A percentile compares a stretch with the other conserved stretches of the same genome.
These are phyloP conservation scores for Gymnopus androsaceus DNA, from an alignment of 1,284 basidiomycete genomes.

Conservation along the genomic window DNA sequence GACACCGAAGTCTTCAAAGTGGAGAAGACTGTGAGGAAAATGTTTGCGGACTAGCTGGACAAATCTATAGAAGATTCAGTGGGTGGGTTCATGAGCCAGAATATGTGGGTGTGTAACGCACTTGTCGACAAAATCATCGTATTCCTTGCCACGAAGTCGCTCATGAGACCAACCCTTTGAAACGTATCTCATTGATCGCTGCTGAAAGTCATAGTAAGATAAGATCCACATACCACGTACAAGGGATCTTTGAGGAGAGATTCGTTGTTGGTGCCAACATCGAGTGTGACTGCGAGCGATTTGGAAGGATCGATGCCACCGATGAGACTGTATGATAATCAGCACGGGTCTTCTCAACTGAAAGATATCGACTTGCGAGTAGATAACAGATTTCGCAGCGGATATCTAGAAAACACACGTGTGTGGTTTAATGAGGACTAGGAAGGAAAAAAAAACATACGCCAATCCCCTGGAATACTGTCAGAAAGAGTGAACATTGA, in stretches of 20 bases:
- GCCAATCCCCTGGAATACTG: constrained; percentile 44
- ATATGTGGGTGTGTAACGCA: constrained; percentile 24
- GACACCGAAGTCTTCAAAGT: constrained; percentile 81
- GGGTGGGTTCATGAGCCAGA: too few relatives aligned
- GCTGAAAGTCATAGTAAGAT: not conserved
- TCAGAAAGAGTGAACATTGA: not conserved
- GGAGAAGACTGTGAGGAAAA: constrained; percentile 53
- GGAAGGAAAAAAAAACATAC: constrained; percentile 28
- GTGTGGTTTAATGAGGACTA: not conserved
- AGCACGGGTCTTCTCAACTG: not conserved
- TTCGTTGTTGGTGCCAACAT: constrained; percentile 81
- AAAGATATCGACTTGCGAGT: constrained; percentile 54
- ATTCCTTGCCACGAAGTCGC: constrained; percentile 65
- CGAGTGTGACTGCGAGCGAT: constrained; percentile 67
- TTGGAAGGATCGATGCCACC: constrained; percentile 79
- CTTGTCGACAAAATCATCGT: constrained; percentile 72
- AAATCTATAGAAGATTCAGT: constrained; percentile 37
- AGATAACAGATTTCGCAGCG: constrained; percentile 85
- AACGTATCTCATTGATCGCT: not conserved
- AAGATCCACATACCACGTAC: constrained; percentile 57
- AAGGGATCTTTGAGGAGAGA: constrained; percentile 60
- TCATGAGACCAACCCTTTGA: constrained; percentile 64
- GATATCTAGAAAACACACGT: constrained; percentile 59
- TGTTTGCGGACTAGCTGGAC: constrained; percentile 52
- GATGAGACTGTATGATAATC: constrained; percentile 52